Evolutionary conservation across 805 yeast species (phyloP).

Genomic region (Candida peoriensis): DNA sequence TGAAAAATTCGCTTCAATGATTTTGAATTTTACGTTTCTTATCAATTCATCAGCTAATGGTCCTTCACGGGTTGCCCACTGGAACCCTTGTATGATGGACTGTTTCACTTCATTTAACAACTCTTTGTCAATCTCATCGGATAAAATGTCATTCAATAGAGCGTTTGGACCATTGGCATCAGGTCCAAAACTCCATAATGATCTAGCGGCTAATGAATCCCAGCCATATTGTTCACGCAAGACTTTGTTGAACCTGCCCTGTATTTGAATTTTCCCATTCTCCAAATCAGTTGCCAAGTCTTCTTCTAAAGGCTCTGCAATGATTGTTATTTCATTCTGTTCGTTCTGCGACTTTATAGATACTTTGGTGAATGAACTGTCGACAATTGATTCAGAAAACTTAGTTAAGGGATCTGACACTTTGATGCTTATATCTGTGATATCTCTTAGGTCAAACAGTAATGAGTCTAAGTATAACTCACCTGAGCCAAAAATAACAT

Average conservation of each 20-base stretch:
- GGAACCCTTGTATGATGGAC: constrained; percentile 69
- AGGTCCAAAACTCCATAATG: constrained; percentile 76
- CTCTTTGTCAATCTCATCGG: constrained; percentile 61
- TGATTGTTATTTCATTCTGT: constrained; percentile 55
- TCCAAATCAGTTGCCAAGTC: constrained; percentile 54
- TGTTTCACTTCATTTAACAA: constrained; percentile 41
- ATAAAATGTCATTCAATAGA: constrained; percentile 66
- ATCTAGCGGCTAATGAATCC: constrained; percentile 81
- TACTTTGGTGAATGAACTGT: constrained; percentile 64
- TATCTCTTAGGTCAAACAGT: constrained; percentile 65
- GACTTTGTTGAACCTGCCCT: constrained; percentile 42
- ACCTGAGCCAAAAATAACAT: constrained; percentile 75
- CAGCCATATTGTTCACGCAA: constrained; percentile 60
- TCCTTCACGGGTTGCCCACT: constrained; percentile 80
- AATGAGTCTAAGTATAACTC: constrained; percentile 84
- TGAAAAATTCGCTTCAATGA: constrained; percentile 56
- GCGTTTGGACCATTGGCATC: constrained; percentile 48
- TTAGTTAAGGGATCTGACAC: constrained; percentile 80
- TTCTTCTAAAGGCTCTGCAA: constrained; percentile 69
- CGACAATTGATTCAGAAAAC: constrained; percentile 72
- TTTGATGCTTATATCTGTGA: constrained; percentile 61
- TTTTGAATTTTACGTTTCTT: constrained; percentile 61
- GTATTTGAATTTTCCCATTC: constrained; percentile 36
- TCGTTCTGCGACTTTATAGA: constrained; percentile 52
- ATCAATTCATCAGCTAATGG: constrained; percentile 89